Evolutionary conservation across 2,329 filamentous ascomycete species (phyloP), one percentile per base, ranked within the genome.

Genomic region (Botryotinia convoluta): DNA sequence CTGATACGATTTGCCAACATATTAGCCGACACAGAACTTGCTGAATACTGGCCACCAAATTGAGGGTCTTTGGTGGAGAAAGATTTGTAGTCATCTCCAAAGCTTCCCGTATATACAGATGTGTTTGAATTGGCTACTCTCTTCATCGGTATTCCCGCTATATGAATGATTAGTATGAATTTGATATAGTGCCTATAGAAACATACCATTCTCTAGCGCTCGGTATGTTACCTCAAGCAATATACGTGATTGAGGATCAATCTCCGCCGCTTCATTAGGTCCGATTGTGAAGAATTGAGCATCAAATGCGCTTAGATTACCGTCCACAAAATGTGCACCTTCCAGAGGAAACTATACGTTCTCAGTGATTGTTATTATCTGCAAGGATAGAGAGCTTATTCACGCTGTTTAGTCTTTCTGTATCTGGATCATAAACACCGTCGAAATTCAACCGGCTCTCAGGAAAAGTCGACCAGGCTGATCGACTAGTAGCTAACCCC

Each of bases 401-500:
- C 20, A 59, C 57, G 7, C 37, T 65, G 29, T 48, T 69, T 29
- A 45, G 37, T 42, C 68, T 71, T 62, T 80, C 81, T 20, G 77
- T 74, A 65, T 83, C 80, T 26, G 83, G 82, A 74, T 84, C 81
- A 75, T 83, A 83, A 74, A 80, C 80, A 3, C 78, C 85, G 26
- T 85, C 81, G 37, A 85, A 83, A 61, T 88, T 87, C 73, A 88
- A 82, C 3, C 87, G 84, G 20, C 74, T 64, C 12, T 60, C n/a
- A 6, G 80, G 81, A 20, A 83, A 76, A 42, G 77, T 72, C 4
- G 63, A 73, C 77, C 78, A 79, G 18, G 67, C 91, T 80, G 93
- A 91, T 12, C 93, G 86, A 20, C 91, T 91, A 81, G 91, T 89
- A 79, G 89, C 87, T n/a, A 94, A 85, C 16, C 94, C 84, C 73